phyloP scores from a whole-genome alignment of 768 basidiomycete species.

The Rhizopogon sp. region DNA sequence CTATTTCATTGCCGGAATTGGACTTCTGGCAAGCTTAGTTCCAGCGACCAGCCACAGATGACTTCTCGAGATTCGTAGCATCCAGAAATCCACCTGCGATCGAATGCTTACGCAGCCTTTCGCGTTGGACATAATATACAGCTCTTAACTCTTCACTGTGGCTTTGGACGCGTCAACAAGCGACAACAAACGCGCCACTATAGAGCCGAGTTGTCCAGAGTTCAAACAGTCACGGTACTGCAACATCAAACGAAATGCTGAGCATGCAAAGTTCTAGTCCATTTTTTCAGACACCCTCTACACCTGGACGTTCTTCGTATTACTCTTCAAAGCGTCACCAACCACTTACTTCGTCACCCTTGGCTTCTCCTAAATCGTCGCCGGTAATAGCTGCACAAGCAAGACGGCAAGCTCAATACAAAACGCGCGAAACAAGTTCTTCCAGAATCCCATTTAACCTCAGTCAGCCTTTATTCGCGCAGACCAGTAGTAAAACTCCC shows the following conservation, averaged over 20 bases:
- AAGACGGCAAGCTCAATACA: slow-evolving; percentile 55
- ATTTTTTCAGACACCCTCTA: slow-evolving; percentile 25
- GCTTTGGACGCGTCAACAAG: slow-evolving; percentile 17
- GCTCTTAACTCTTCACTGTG: too few species aligned
- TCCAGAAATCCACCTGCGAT: too few species aligned
- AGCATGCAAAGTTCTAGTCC: slow-evolving; percentile 26
- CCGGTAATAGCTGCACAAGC: slow-evolving; percentile 39
- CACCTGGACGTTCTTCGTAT: slow-evolving; percentile 31
- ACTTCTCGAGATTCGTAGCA: too few species aligned
- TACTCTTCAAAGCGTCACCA: slow-evolving; percentile 23
- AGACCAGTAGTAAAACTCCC: slow-evolving; percentile 9
- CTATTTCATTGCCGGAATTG: too few species aligned
- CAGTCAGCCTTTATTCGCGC: slow-evolving; percentile 11
- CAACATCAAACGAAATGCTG: slow-evolving; percentile 5
- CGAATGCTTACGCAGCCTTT: not conserved
- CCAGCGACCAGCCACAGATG: too few species aligned
- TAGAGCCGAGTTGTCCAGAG: too few species aligned
- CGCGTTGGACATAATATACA: not conserved
- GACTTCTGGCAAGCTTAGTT: too few species aligned
- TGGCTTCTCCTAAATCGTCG: slow-evolving; percentile 44
- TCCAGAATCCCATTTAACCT: slow-evolving; percentile 14
- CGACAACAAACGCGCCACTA: slow-evolving; percentile 16
- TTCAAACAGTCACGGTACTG: not conserved
- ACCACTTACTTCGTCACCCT: slow-evolving; percentile 47
- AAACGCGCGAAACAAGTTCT: slow-evolving; percentile 30